A percentile compares a stretch with the other conserved stretches of the same genome.
These are phyloP conservation scores for Coniochaeta sp. DNA, from an alignment of 2,329 filamentous ascomycete species.

Conservation along the genomic window DNA sequence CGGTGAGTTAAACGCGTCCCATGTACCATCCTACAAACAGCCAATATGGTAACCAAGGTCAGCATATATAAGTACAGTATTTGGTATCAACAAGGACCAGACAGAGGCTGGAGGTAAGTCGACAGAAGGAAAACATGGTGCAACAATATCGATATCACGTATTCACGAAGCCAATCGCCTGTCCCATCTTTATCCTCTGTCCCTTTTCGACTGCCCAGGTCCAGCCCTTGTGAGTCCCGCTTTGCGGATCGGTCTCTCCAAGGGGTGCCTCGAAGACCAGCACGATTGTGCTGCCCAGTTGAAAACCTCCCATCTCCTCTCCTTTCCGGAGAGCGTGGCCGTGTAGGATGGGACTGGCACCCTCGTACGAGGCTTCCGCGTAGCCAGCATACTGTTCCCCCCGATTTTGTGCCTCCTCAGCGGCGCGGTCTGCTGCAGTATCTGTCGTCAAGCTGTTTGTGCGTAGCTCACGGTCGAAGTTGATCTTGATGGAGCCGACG, in stretches of 20 bases:
- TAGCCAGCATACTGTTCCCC: slow-evolving; percentile 88
- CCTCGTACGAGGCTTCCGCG: slow-evolving; percentile 80
- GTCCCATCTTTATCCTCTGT: slow-evolving; percentile 79
- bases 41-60: background rate
- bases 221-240: slow-evolving; percentile 61
- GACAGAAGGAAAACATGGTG: background rate
- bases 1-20: background rate
- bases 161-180: slow-evolving; percentile 72
- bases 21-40: background rate
- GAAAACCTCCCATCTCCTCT: slow-evolving; percentile 98
- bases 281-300: slow-evolving; percentile 89
- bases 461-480: slow-evolving; percentile 90
- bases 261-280: slow-evolving; percentile 92
- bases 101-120: background rate
- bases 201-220: slow-evolving; percentile 83
- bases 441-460: slow-evolving; percentile 91
- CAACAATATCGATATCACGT: slow-evolving; percentile 18
- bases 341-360: slow-evolving; percentile 67
- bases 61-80: background rate
- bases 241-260: slow-evolving; percentile 46
- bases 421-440: slow-evolving; percentile 80
- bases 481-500: slow-evolving; percentile 92
- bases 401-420: slow-evolving; percentile 64
- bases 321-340: slow-evolving; percentile 80
- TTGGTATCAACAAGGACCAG: background rate